phyloP scores from a whole-genome alignment of 2,329 filamentous ascomycete species.

The Nemania diffusa region DNA sequence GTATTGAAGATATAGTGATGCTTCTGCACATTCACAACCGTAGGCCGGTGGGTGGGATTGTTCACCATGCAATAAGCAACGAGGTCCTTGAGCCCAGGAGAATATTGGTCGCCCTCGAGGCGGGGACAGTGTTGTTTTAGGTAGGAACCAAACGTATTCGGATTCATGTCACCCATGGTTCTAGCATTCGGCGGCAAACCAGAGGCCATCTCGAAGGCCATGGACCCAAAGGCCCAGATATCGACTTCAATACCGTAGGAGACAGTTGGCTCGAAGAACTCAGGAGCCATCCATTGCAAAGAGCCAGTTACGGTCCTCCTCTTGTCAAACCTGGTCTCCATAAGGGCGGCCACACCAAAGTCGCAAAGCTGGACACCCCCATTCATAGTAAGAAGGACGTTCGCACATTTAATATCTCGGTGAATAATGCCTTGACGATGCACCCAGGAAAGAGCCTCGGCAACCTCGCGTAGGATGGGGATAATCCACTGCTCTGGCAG shows the following conservation, averaged over 20 bases:
- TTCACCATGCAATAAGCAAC: not conserved
- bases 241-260: not conserved
- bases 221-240: conserved; percentile 8
- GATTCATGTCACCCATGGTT: not conserved
- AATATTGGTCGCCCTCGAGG: conserved; percentile 2
- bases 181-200: not conserved
- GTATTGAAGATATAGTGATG: conserved; percentile 1
- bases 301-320: not conserved
- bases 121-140: conserved; percentile 2
- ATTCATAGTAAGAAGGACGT: not conserved
- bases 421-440: conserved; percentile 3
- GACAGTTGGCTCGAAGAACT: not conserved
- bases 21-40: not conserved
- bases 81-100: not conserved
- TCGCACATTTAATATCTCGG: conserved; percentile 2
- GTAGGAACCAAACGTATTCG: conserved; percentile 3
- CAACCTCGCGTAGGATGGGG: conserved; percentile 2
- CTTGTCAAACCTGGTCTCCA: not conserved
- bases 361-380: not conserved
- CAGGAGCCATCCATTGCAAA: conserved; percentile 1
- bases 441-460: conserved; percentile 1
- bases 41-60: not conserved
- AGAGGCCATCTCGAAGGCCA: not conserved
- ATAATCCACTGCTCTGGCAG: not conserved
- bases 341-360: not conserved